Base-by-base conservation (phyloP, 352 stramenopile genomes). In the Plasmopara halstedii region DNA sequence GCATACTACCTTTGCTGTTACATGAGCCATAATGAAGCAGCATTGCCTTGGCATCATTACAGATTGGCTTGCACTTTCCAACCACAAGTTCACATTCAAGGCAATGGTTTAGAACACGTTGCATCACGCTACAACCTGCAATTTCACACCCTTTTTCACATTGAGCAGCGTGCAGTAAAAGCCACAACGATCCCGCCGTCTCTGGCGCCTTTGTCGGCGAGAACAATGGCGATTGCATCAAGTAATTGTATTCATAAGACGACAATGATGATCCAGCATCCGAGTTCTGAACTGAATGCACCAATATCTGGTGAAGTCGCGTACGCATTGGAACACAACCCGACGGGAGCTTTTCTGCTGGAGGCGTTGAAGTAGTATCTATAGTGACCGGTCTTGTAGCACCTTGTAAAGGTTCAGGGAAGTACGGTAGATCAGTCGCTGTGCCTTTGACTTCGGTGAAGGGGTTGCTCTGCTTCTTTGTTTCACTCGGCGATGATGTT, bases 11-110 rank as follows among this genome's bases (percentile, higher is more conserved):
- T 21, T 69, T 60, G 41, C 53, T 62, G 42, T 66, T 65, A 25
- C 76, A 88, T 2, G 72, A 81, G 0, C 61, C 77, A 36, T 83
- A 73, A 44, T 88, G 77, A 1, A 88, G 55, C 22, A 86, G 53
- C 72, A 88, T 88, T 1, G 72, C 69, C 62, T 86, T 88, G 10
- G 74, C 77, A 38, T 86, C 77, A 45, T 88, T 86, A 43, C 77
- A 88, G 1, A 70, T 63, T 29, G 80, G 67, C 22, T 71, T 73
- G 56, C 77, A 88, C 31, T 68, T 73, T 8, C 72, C 74, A n/a
- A 88, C 47, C 3, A 69, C 42, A 4, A 68, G 42, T 22, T 88
- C 72, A 35, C 77, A 88, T 14, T 62, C 57, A 25, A 82, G 40
- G 19, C 77, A 88, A 37, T 86, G 77, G 17, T 69, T 71, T 10